Conservation (phyloP, 2,329 filamentous ascomycete genomes). For the Trichoderma sp. region DNA sequence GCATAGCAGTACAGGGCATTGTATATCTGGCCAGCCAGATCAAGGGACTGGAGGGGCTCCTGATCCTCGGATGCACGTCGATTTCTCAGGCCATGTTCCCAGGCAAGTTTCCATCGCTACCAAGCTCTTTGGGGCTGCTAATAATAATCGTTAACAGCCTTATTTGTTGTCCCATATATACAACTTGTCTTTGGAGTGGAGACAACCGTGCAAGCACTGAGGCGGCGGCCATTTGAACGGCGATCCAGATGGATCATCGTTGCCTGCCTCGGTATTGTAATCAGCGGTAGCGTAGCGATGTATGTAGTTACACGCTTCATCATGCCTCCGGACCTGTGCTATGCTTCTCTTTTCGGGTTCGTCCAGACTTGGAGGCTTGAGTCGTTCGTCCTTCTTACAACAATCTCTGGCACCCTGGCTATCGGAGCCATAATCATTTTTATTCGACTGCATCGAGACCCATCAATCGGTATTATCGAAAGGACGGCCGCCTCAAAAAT, state of each 20-base stretch:
- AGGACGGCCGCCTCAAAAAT: slow-evolving; percentile 64
- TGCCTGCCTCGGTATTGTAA: slow-evolving; percentile 16
- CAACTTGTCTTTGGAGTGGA: slow-evolving; percentile 65
- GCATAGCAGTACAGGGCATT: slow-evolving; percentile 56
- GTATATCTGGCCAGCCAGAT: slow-evolving; percentile 57
- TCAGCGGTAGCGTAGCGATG: slow-evolving; percentile 50
- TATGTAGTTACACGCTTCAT: slow-evolving; percentile 58
- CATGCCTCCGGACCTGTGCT: slow-evolving; percentile 58
- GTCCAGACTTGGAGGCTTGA: slow-evolving; percentile 57
- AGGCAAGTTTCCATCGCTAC: slow-evolving; percentile 39
- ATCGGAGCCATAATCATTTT: slow-evolving; percentile 53
- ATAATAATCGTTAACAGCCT: slow-evolving; percentile 43
- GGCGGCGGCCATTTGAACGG: slow-evolving; percentile 53
- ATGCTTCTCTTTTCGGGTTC: slow-evolving; percentile 67
- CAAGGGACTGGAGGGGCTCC: slow-evolving; percentile 49
- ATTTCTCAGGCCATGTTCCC: slow-evolving; percentile 59
- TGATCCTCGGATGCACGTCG: slow-evolving; percentile 50
- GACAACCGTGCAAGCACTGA: slow-evolving; percentile 53
- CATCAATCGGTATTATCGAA: slow-evolving; percentile 55
- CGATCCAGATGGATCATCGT: slow-evolving; percentile 58
- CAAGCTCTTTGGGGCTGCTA: neutral
- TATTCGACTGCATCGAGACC: slow-evolving; percentile 52
- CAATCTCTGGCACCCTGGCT: slow-evolving; percentile 50
- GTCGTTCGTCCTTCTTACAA: slow-evolving; percentile 52
- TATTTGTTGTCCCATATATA: slow-evolving; percentile 64